Evolutionary conservation across 441 rosid genomes (phyloP), one percentile per base, ranked within the genome.

Genomic region (Isatis lusitanica): DNA sequence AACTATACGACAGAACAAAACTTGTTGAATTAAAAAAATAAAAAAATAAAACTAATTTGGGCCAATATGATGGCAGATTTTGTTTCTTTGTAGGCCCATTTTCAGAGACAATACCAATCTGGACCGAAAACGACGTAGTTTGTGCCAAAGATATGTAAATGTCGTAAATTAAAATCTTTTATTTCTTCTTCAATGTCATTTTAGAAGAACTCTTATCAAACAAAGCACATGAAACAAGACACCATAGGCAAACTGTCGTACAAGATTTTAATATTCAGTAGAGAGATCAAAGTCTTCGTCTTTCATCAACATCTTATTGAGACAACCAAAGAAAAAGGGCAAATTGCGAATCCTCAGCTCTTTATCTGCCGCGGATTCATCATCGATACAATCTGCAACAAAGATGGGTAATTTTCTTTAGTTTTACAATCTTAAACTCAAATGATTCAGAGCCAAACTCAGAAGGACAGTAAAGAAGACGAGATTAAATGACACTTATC

Each of bases 261-360:
- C 66, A 65, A 55, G 38, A 35, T 35, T 35, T 7, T 35, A 35
- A 35, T 35, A 35, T 35, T 35, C 38, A 35, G 2, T 8, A 35
- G 8, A 35, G 38, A 35, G 38, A 35, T 35, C 38, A 35, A 35
- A 7, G 35, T 6, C 6, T 46, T 44, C 5, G 28, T 58, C 38
- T 58, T 58, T 56, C 53, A 74, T 48, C 36, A 56, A 74, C 73
- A 74, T 47, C 67, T 73, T 64, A 65, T 46, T 64, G 42, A 38
- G 53, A 66, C 15, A 74, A 47, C 8, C 35, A 66, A 21, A 48
- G 26, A 13, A 58, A 24, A 57, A 16, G 7, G 3, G 44, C 18
- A 66, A n/a, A 46, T 9, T 58, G 17, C 50, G 46, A 59, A 47
- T 15, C 56, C 35, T 50, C 47, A 51, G 39, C 39, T 59, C 31